Percentiles rank a stretch among this genome's conserved stretches.
phyloP scores from a whole-genome alignment of 345 rosid species.

The Acer campestre region DNA sequence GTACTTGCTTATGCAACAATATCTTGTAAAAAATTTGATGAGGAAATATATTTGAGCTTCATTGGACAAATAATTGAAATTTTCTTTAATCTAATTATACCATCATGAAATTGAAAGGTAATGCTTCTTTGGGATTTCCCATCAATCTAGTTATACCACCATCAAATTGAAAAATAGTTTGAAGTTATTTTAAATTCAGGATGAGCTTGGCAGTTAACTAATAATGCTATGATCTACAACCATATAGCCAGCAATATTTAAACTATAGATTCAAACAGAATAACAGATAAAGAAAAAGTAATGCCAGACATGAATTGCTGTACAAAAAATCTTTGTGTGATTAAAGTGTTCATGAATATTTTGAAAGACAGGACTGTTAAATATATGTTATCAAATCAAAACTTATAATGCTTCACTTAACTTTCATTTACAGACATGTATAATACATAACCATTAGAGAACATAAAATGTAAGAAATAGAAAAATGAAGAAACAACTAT shows the following conservation, averaged over 20 bases:
- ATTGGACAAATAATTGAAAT: neutral
- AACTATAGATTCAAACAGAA: neutral
- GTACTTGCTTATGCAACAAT: constrained; percentile 1
- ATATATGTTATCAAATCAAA: neutral
- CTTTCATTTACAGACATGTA: neutral
- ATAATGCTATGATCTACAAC: neutral
- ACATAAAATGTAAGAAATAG: too few species aligned
- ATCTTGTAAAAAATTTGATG: neutral
- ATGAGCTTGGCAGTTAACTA: neutral
- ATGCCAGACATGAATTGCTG: neutral
- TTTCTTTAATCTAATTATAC: neutral
- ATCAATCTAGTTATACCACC: neutral
- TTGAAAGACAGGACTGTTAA: neutral
- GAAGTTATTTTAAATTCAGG: constrained; percentile 3
- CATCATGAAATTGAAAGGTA: neutral
- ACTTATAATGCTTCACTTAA: neutral
- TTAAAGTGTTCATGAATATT: neutral
- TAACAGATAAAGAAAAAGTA: neutral
- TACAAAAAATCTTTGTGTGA: neutral
- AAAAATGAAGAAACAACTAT: neutral
- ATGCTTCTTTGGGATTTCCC: neutral
- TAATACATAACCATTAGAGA: neutral
- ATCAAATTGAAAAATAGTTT: neutral
- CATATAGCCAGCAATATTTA: neutral
- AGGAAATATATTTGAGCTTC: neutral